These are phyloP conservation scores for Daldinia loculata DNA, from an alignment of 495 filamentous ascomycete species.

Conservation along the genomic window DNA sequence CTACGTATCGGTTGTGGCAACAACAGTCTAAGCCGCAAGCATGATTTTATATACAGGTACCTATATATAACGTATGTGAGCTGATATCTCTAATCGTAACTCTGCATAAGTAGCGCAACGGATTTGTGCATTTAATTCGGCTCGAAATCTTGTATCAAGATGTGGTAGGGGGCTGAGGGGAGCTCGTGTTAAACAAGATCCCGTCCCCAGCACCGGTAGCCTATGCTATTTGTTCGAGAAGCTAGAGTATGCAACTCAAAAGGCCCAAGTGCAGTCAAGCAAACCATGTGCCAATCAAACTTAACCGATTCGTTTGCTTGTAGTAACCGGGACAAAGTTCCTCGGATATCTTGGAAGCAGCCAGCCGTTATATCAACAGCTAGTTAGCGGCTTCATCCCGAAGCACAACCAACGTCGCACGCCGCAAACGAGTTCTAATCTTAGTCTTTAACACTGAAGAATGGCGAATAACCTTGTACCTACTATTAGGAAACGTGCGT, in stretches of 20 bases:
- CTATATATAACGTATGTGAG: neutral
- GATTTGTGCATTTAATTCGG: conserved; percentile 24
- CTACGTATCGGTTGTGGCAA: neutral
- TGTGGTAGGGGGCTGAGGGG: conserved; percentile 12
- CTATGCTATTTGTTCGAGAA: conserved; percentile 18
- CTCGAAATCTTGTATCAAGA: conserved; percentile 17
- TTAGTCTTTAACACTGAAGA: neutral
- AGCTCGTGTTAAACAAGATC: conserved; percentile 32
- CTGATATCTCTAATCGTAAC: conserved; percentile 3
- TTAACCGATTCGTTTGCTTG: conserved; percentile 17
- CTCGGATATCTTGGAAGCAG: conserved; percentile 14
- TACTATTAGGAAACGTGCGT: conserved; percentile 29
- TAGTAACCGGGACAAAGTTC: neutral
- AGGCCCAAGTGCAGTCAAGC: neutral
- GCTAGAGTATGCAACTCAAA: neutral
- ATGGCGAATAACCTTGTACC: conserved; percentile 34
- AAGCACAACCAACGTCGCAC: conserved; percentile 17
- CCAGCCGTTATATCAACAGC: conserved; percentile 27
- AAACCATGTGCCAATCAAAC: conserved; percentile 20
- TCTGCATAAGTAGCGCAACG: conserved; percentile 24
- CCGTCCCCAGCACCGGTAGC: conserved; percentile 17
- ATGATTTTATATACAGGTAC: neutral
- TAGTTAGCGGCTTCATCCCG: conserved; percentile 10
- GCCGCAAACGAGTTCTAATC: conserved; percentile 6
- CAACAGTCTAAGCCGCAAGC: neutral